Evolutionary conservation across 2,329 filamentous ascomycete genomes (phyloP), one percentile per base, ranked within the genome.

Genomic region (Coccinonectria pachysandricola): DNA sequence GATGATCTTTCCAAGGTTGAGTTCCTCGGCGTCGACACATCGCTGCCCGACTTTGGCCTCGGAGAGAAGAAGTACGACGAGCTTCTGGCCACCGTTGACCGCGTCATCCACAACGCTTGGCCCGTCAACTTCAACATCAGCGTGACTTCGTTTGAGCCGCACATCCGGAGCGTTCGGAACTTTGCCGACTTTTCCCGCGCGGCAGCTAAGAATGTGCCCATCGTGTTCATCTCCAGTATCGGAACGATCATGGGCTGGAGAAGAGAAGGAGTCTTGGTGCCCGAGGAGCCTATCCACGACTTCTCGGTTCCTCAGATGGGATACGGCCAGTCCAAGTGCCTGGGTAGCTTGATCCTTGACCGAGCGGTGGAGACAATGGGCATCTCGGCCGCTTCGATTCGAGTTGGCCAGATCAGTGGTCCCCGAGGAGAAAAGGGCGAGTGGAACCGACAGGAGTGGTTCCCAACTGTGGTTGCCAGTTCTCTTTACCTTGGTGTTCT

Each of bases 61-160:
- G 32, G 26, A 7, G 12, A 22, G 10, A 15, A 26, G n/a, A 16
- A 64, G 32, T 55, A 56, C 15, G 15, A 36, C 8, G 35, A 43
- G 8, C 37, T 64, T 2, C 27, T 24, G 8, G 22, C 26, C 6
- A 31, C 50, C 2, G 40, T 70, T 2, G 57, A 57, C 0, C 43
- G 46, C 8, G 54, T 68, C 12, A 62, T 71, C 14, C 65, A 71
- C 49, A 56, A 56, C 34, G 64, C 66, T 0, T 71, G 67, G 67
- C 52, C 63, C 2, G 68, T 72, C 15, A 71, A 72, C 43, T 73
- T 73, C 52, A 71, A 68, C 42, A 56, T 71, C 36, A 51, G 52
- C 1, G 52, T 72, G 2, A 49, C 52, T 3, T 64, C 56, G 27
- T 71, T 72, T 34, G 67, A 68, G 25, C 40, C 49, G 17, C 49